phyloP scores from a whole-genome alignment of 2,329 filamentous ascomycete species.

The Xylaria digitata region DNA sequence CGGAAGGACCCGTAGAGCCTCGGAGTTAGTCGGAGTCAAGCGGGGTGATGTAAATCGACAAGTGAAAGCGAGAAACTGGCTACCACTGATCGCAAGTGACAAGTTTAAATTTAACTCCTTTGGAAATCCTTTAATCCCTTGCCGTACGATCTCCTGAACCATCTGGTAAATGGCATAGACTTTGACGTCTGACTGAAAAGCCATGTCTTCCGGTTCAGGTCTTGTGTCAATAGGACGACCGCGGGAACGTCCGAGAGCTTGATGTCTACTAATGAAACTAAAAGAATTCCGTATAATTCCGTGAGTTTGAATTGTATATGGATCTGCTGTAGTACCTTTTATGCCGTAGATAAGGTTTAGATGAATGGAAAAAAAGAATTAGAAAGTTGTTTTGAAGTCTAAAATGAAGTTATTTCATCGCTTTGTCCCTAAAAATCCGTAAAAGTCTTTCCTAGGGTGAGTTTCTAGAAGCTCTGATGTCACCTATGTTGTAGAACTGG shows the following conservation, averaged over 20 bases:
- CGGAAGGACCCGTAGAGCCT: conserved; percentile 4
- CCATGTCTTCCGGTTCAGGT: not conserved
- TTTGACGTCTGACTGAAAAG: not conserved
- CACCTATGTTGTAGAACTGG: not conserved
- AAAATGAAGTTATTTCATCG: not conserved
- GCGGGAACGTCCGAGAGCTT: not conserved
- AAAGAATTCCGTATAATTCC: not conserved
- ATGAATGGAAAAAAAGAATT: not conserved
- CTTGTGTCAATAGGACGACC: not conserved
- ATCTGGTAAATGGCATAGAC: conserved; percentile 8
- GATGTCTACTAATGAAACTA: not conserved
- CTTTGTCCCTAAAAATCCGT: not conserved
- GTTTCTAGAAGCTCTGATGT: not conserved
- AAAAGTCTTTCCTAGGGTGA: not conserved
- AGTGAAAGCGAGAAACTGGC: not conserved
- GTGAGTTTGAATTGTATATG: not conserved
- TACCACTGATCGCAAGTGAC: not conserved
- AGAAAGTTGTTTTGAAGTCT: not conserved
- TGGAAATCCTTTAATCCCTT: not conserved
- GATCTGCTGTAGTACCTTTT: not conserved
- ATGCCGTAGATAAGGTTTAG: not conserved
- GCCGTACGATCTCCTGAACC: conserved; percentile 1
- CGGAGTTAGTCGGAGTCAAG: conserved; percentile 20
- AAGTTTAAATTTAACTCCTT: not conserved
- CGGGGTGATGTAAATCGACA: not conserved